Evolutionary conservation across 345 rosid species (phyloP), one percentile per base, ranked within the genome.

Genomic region (Citrus medica): DNA sequence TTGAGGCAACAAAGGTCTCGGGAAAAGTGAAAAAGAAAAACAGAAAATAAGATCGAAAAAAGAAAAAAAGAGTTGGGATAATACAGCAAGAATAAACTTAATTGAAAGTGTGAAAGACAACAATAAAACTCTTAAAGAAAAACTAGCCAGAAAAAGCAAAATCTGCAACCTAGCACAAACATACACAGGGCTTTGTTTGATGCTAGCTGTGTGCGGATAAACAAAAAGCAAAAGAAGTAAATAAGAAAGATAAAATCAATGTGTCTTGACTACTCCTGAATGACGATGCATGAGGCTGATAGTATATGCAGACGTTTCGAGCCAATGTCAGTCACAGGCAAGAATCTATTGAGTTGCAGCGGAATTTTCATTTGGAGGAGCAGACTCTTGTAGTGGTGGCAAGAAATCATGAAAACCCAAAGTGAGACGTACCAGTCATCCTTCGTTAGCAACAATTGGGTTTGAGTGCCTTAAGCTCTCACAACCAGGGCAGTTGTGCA

Each of bases 401-500:
- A 14, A 19, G 25, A 61, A 74, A 40, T 38, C 25, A 67, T 60
- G 67, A 76, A 65, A 30, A 25, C 42, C 51, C 51, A 40, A 9
- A 0, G 67, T 25, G 22, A 68, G 4, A 25, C 17, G 8, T 19
- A 4, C 9, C 25, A 37, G 27, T 71, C 74, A 80, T 48, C 51
- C 66, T 80, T 75, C 56, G 19, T 10, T 64, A 61, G 65, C 22
- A 64, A 42, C 19, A 58, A 42, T 40, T 1, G 80, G 74, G 27
- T 78, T 85, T 73, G 84, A 79, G 70, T 80, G 87, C 77, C 85
- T 83, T 55, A 80, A 75, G 83, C 98, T 93, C 80, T 93, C 95
- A 30, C 99, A 93, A 21, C 99, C 99, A 0, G 97, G 99, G 83
- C 97, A 95, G 75, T 93, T 93, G 83, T 95, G 97, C 86, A 93